Base-by-base conservation (phyloP, 2,329 filamentous ascomycete species). In the Fusarium pininemorale region DNA sequence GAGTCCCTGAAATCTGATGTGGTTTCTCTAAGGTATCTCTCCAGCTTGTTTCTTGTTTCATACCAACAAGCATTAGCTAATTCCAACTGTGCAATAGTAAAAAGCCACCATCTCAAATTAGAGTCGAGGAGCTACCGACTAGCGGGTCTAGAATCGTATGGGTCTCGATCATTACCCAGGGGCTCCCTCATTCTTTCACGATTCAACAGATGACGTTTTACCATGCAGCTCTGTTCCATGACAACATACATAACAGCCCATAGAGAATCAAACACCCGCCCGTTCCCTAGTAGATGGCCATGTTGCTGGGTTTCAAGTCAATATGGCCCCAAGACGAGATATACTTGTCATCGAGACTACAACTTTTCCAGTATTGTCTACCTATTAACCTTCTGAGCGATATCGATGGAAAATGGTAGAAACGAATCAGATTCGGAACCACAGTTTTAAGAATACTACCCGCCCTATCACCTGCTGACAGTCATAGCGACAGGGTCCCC, bases 11-110 rank as follows among this genome's bases (percentile, higher is more conserved):
- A 71, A 59, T 55, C 63, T 47, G 32, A 60, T 58, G 45, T 28
- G 67, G 38, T 35, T 51, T 74, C 35, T 58, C 41, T 38, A 5
- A 37, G 15, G 15, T 37, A 63, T 57, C 68, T 69, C 59, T 35
- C 32, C 14, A 35, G 32, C 14, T 72, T 65, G 70, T 57, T 72
- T 74, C 67, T 63, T 30, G 59, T 72, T 74, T 75, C 69, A 64
- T 69, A 22, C 24, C 28, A 38, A n/a, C 56, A 50, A 37, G 32
- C 55, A 47, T 45, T 45, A 63, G 51, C 67, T 70, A 61, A 58
- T 50, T 53, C 60, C 28, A 44, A 32, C 39, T 32, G 44, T 42
- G 42, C 44, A 53, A 53, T 39, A 60, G 42, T 55, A 61, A 48
- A 48, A 72, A 59, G 71, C 58, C 67, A 69, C 35, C 42, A 30